phyloP scores from a whole-genome alignment of 495 filamentous ascomycete species.

The Friedmanniomyces endolithicus region DNA sequence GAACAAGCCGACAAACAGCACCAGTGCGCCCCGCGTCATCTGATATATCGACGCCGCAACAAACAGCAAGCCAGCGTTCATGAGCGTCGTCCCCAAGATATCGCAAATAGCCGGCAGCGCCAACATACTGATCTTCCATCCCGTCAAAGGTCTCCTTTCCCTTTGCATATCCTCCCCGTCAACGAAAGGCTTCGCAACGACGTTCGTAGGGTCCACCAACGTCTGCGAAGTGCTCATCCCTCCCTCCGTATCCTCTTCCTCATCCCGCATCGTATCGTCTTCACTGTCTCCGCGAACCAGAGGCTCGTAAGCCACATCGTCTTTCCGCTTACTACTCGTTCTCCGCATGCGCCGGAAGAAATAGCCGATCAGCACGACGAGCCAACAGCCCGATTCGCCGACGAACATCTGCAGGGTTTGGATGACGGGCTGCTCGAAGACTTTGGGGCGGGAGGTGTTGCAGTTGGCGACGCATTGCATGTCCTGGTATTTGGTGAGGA shows the following conservation, averaged over 20 bases:
- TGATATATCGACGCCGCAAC: slow-evolving; percentile 94
- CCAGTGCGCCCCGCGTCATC: slow-evolving; percentile 90
- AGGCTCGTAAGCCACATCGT: slow-evolving; percentile 50
- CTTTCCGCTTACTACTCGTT: not conserved
- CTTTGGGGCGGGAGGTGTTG: slow-evolving; percentile 51
- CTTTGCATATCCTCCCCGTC: slow-evolving; percentile 22
- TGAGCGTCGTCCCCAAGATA: slow-evolving; percentile 86
- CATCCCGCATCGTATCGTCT: slow-evolving; percentile 3
- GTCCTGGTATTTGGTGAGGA: slow-evolving; percentile 95
- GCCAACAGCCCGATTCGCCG: slow-evolving; percentile 85
- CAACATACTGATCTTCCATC: slow-evolving; percentile 62
- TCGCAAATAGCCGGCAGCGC: slow-evolving; percentile 85
- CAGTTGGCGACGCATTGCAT: slow-evolving; percentile 93
- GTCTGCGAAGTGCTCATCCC: slow-evolving; percentile 22
- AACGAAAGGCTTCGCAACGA: slow-evolving; percentile 39
- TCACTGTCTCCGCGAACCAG: slow-evolving; percentile 33
- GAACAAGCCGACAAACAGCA: slow-evolving; percentile 90
- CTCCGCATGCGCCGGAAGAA: slow-evolving; percentile 48
- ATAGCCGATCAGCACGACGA: slow-evolving; percentile 57
- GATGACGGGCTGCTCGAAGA: slow-evolving; percentile 90
- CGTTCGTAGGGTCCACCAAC: slow-evolving; percentile 31
- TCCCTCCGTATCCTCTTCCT: slow-evolving; percentile 37
- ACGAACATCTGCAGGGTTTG: slow-evolving; percentile 94
- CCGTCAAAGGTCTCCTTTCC: slow-evolving; percentile 46
- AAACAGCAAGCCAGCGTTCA: slow-evolving; percentile 90